A percentile compares a stretch with the other conserved stretches of the same genome.
phyloP scores from a whole-genome alignment of 306 rosid genomes.

The Lagenaria siceraria region DNA sequence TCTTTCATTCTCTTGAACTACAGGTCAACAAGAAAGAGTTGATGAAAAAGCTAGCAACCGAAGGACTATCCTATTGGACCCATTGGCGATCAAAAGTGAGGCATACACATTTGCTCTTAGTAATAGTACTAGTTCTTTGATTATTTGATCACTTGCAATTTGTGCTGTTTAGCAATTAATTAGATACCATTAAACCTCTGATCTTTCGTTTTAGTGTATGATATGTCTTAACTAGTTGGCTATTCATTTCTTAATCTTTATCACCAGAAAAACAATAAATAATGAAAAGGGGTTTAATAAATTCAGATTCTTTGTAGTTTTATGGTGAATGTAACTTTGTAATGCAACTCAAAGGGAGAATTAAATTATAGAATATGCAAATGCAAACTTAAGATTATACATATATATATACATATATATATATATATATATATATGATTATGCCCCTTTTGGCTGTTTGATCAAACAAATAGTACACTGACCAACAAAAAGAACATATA shows the following conservation, averaged over 20 bases:
- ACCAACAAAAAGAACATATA: constrained; percentile 2
- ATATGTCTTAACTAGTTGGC: too few species aligned
- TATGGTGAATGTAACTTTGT: too few species aligned
- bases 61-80: too few species aligned
- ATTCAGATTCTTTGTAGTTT: too few species aligned
- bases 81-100: background rate
- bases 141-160: background rate
- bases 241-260: too few species aligned
- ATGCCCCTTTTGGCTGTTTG: constrained; percentile 7
- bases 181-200: too few species aligned
- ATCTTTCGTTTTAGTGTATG: too few species aligned
- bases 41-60: too few species aligned
- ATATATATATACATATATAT: background rate
- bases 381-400: background rate
- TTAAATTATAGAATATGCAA: background rate
- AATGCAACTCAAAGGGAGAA: background rate
- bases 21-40: too few species aligned
- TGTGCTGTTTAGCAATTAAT: background rate
- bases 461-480: constrained; percentile 4
- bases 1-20: too few species aligned
- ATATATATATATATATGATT: background rate
- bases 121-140: background rate
- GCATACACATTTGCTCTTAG: background rate
- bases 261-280: too few species aligned
- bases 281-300: too few species aligned